A percentile compares a stretch with the other conserved stretches of the same genome.
Conservation (phyloP, 768 basidiomycete species). For the Tylopilus subfusipes region DNA sequence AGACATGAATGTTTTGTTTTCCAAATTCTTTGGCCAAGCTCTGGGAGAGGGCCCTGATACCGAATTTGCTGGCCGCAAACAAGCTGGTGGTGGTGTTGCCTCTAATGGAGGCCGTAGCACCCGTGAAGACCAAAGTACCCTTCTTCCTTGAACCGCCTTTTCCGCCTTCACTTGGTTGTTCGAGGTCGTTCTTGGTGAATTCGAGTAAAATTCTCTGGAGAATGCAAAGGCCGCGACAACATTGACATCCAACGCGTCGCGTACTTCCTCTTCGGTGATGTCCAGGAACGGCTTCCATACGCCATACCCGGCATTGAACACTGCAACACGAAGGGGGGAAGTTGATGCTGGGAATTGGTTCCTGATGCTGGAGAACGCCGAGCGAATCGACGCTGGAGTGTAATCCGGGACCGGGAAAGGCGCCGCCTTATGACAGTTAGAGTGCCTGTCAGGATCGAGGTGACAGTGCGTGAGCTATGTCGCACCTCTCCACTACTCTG, state of each 20-base stretch:
- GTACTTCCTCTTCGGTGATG: constrained; percentile 55
- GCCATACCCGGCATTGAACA: constrained; percentile 60
- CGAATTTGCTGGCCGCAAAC: constrained; percentile 65
- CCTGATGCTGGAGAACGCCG: constrained; percentile 47
- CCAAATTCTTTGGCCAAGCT: constrained; percentile 74
- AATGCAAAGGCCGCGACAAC: constrained; percentile 62
- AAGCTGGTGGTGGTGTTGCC: constrained; percentile 60
- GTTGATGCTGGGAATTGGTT: constrained; percentile 42
- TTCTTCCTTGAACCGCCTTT: constrained; percentile 45
- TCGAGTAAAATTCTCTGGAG: constrained; percentile 53
- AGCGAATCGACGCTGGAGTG: constrained; percentile 47
- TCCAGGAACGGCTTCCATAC: constrained; percentile 69
- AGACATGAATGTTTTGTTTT: constrained; percentile 68
- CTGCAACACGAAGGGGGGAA: constrained; percentile 53
- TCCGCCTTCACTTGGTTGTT: constrained; percentile 40
- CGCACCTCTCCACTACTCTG: constrained; percentile 54
- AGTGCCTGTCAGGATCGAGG: not conserved
- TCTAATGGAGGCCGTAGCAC: constrained; percentile 63
- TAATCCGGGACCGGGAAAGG: constrained; percentile 54
- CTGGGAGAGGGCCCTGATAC: constrained; percentile 59
- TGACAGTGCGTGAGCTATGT: constrained; percentile 3
- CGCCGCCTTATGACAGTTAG: constrained; percentile 42
- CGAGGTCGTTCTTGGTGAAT: constrained; percentile 51
- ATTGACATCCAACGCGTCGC: constrained; percentile 47
- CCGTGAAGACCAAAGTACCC: constrained; percentile 69